Evolutionary conservation across 768 basidiomycete species (phyloP), one percentile per base, ranked within the genome.

Genomic region (Amanita fuliginea): DNA sequence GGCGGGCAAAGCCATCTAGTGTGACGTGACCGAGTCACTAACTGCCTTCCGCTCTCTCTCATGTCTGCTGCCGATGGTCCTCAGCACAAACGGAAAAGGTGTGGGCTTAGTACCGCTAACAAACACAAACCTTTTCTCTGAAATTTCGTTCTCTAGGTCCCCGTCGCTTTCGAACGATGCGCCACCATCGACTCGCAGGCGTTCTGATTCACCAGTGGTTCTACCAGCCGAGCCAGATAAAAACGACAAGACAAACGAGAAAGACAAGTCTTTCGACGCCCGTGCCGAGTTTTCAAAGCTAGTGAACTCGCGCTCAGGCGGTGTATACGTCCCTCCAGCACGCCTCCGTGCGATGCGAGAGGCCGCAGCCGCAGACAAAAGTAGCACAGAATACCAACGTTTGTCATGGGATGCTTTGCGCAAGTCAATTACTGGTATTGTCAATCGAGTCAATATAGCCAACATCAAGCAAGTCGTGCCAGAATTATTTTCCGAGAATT

Each of bases 341-440:
- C 80, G 94, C 21, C 71, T 98, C 34, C 78, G 93, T 41, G 93
- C 92, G 0, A 75, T 99, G 65, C 92, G 94, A 58, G 83, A 78
- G 39, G 87, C 85, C 26, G 90, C 91, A 6, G 67, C 79, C 5
- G 67, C 74, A 54, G 90, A 96, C 72, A 94, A 94, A 69, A 71
- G 73, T 42, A 86, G 86, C 52, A 59, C 83, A 16, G 94, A 96
- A 67, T 98, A 87, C 66, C 96, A 99, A 66, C 78, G 96, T 8
- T 68, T 99, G 52, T 88, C 91, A 8, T 99, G 96, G 96, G 96
- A 99, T 60, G 96, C 96, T 1, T 69, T 99, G 52, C 83, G 94
- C 62, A 99, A 99, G 68, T 89, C 86, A 45, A 87, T 99, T 60
- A 98, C 96, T 24, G 96, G 96, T 91, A 86, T 98, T 57, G 95